Conservation (phyloP, 371 early-diverging fungal species). For the Massospora cicadina region DNA sequence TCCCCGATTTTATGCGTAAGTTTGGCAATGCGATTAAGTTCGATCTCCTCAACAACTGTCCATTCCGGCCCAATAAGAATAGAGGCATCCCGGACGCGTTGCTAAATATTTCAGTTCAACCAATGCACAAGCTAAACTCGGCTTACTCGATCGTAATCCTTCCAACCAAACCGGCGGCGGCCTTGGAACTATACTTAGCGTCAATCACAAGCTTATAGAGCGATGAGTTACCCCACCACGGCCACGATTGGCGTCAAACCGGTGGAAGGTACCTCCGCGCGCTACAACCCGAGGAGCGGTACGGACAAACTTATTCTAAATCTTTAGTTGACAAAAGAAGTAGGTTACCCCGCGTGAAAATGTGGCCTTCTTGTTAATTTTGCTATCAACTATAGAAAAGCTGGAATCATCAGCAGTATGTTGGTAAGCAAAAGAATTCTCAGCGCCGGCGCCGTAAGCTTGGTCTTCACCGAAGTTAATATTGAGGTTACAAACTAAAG, state of each 20-base stretch:
- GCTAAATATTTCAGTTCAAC: conserved; percentile 21
- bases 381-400: conserved; percentile 89
- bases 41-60: conserved; percentile 87
- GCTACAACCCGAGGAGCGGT: conserved; percentile 15
- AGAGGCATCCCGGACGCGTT: conserved; percentile 68
- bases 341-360: conserved; percentile 12
- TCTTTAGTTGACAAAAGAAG: not conserved
- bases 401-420: conserved; percentile 86
- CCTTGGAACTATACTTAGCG: conserved; percentile 1
- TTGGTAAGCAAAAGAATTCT: conserved; percentile 76
- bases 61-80: conserved; percentile 78
- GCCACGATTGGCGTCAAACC: conserved; percentile 26
- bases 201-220: not conserved
- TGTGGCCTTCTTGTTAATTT: conserved; percentile 40
- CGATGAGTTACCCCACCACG: conserved; percentile 16
- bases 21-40: conserved; percentile 71
- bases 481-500: not conserved
- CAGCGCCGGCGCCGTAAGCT: conserved; percentile 71
- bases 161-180: conserved; percentile 27
- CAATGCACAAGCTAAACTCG: conserved; percentile 11
- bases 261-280: not conserved
- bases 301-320: conserved; percentile 15
- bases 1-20: conserved; percentile 59
- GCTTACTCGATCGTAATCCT: conserved; percentile 25
- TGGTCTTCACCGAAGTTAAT: conserved; percentile 24